Evolutionary conservation across 345 rosid genomes (phyloP).

Genomic region (Eucalyptus sideroxylon): DNA sequence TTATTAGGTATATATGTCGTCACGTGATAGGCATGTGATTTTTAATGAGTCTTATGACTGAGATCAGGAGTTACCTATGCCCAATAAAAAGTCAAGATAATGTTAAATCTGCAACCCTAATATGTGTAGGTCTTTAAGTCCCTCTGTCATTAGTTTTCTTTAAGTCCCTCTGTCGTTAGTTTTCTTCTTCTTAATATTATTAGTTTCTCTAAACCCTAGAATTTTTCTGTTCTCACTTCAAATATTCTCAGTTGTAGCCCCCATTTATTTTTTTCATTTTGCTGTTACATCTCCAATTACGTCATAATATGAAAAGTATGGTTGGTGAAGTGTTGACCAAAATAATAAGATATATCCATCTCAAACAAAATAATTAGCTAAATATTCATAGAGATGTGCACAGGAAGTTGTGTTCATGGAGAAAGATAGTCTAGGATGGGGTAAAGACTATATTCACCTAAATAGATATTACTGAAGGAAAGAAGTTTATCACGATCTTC

Average conservation of each 20-base stretch:
- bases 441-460: conserved; percentile 32
- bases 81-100: background rate
- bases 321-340: background rate
- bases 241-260: background rate
- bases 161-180: background rate
- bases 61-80: background rate
- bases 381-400: background rate
- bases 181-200: background rate
- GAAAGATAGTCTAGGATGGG: background rate
- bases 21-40: background rate
- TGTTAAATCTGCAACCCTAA: background rate
- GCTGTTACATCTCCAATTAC: background rate
- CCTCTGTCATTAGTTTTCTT: background rate
- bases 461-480: conserved; percentile 53
- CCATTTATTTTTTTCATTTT: background rate
- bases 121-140: background rate
- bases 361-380: background rate
- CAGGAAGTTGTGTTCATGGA: background rate
- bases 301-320: background rate
- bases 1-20: background rate
- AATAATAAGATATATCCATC: background rate
- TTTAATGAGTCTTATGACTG: background rate
- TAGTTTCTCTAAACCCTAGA: background rate
- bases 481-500: conserved; percentile 73
- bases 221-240: background rate